A percentile compares a stretch with the other conserved stretches of the same genome.
Conservation (phyloP, 495 filamentous ascomycete species). For the Aspergillus bridgeri region DNA sequence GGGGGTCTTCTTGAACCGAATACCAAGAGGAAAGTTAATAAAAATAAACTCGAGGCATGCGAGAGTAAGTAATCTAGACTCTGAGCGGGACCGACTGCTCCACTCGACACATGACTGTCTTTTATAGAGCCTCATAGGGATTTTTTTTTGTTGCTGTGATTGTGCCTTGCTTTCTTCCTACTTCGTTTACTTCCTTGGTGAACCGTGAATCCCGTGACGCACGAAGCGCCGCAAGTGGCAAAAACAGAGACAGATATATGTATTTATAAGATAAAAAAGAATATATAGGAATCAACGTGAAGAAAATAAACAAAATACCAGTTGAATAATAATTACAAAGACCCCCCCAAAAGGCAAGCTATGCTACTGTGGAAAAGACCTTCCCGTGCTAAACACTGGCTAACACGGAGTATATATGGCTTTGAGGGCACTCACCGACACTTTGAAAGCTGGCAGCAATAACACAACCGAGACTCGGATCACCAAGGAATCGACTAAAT, state of each 20-base stretch:
- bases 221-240: too few species aligned
- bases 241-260: too few species aligned
- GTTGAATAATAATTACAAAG: too few species aligned
- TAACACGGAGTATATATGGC: background rate
- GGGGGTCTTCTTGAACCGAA: background rate
- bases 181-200: too few species aligned
- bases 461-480: background rate
- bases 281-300: too few species aligned
- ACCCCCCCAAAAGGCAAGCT: background rate
- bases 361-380: background rate
- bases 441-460: background rate
- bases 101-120: background rate
- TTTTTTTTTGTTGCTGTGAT: background rate
- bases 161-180: background rate
- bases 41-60: background rate
- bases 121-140: background rate
- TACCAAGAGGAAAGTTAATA: background rate
- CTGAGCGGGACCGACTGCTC: background rate
- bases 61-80: background rate
- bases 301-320: too few species aligned
- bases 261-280: too few species aligned
- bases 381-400: background rate
- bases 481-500: background rate
- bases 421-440: background rate
- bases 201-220: too few species aligned